Conservation (phyloP, 2,329 filamentous ascomycete genomes). For the Aspergillus brasiliensis region DNA sequence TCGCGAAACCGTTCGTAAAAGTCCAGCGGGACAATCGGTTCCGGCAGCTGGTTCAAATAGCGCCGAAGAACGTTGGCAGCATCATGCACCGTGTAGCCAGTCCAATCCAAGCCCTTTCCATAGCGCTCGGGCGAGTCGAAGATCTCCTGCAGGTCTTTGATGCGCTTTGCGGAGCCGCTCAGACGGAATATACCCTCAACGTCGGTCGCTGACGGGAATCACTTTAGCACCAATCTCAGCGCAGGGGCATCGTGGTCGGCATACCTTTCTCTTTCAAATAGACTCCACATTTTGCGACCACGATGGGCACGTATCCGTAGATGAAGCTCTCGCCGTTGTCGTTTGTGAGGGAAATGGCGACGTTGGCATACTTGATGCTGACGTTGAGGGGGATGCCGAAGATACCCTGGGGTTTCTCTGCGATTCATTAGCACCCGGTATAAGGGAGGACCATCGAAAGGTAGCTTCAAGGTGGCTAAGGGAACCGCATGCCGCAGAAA, state of each 20-base stretch:
- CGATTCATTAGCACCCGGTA: neutral
- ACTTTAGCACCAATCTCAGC: neutral
- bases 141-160: slow-evolving; percentile 88
- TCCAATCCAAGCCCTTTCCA: slow-evolving; percentile 95
- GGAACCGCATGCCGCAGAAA: neutral
- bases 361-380: slow-evolving; percentile 96
- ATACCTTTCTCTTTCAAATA: slow-evolving; percentile 97
- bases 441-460: neutral
- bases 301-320: slow-evolving; percentile 97
- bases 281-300: slow-evolving; percentile 96
- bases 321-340: slow-evolving; percentile 94
- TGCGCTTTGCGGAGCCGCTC: slow-evolving; percentile 94
- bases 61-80: slow-evolving; percentile 93
- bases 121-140: slow-evolving; percentile 96
- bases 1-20: slow-evolving; percentile 90
- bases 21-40: slow-evolving; percentile 92
- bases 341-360: slow-evolving; percentile 94
- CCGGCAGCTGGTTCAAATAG: slow-evolving; percentile 93
- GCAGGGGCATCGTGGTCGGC: slow-evolving; percentile 30
- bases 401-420: slow-evolving; percentile 66
- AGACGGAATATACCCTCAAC: slow-evolving; percentile 96
- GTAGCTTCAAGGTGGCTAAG: neutral
- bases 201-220: slow-evolving; percentile 70
- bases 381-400: slow-evolving; percentile 91
- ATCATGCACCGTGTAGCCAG: slow-evolving; percentile 97